Evolutionary conservation across 2,329 filamentous ascomycete species (phyloP).

Genomic region (Colletotrichum gigasporum): DNA sequence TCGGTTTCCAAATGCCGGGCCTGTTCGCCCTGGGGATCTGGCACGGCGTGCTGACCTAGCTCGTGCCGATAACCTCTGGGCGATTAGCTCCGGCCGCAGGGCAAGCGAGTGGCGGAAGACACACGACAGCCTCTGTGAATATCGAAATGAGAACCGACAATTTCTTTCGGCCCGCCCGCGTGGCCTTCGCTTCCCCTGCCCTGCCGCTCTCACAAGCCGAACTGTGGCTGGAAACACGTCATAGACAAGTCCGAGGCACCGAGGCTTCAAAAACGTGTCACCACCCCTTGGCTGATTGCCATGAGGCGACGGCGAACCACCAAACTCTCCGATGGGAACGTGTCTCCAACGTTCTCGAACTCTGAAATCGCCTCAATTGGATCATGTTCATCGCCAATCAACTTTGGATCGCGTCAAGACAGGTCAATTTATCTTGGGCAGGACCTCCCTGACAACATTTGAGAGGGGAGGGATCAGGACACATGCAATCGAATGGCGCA

Average conservation of each 20-base stretch:
- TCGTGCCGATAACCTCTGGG: no score
- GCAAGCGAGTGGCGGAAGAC: background rate
- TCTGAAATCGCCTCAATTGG: background rate
- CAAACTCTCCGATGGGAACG: background rate
- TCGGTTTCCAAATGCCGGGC: conserved; percentile 8
- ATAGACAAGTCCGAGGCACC: background rate
- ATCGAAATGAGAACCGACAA: background rate
- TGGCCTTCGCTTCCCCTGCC: background rate
- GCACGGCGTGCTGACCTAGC: no score
- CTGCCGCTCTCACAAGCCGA: background rate
- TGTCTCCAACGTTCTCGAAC: background rate
- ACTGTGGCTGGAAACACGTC: background rate
- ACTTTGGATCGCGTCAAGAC: background rate
- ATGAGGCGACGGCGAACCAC: background rate
- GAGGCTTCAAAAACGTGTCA: background rate
- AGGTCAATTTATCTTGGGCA: background rate
- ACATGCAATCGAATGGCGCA: background rate
- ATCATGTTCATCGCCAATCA: background rate
- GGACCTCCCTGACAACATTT: background rate
- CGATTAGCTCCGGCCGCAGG: background rate
- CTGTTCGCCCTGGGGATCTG: background rate
- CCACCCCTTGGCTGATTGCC: background rate
- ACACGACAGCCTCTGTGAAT: background rate
- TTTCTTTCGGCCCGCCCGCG: background rate
- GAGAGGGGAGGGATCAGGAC: background rate